Evolutionary conservation across 495 filamentous ascomycete genomes (phyloP), one percentile per base, ranked within the genome.

Genomic region (Neurospora pannonica): DNA sequence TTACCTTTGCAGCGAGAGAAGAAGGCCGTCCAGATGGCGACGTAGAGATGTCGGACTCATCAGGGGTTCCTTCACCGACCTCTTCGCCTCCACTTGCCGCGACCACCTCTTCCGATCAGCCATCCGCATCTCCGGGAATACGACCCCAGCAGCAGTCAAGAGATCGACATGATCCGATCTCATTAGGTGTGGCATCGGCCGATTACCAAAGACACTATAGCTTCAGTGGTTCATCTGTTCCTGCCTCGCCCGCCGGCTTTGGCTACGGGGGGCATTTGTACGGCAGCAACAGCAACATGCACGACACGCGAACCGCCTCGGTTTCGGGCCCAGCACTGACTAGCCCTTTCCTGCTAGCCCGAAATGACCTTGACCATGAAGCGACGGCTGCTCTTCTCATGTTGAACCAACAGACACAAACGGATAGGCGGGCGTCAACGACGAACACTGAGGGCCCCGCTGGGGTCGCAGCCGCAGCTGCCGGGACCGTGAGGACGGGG

Each of bases 321-420:
- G 76, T 79, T 24, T 76, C 85, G 19, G 81, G 82, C 11, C 86
- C 86, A 9, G 76, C 84, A 6, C 76, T 87, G 62, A 85, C 86
- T 5, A 88, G 85, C 48, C 89, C 89, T 8, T 83, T 83, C 9
- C 74, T 88, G 31, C 78, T 77, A 21, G 84, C 86, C 1, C 83
- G 84, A 43, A 77, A 82, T 39, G 86, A 89, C 46, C 82, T 87
- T 1, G 92, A 95, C 75, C 91, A 94, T 74, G 93, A 95, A 79
- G 93, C 91, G 1, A 94, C 92, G 2, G 90, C 92, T 21, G 93
- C 93, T 2, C 82, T 97, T 76, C 82, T 97, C 62, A 92, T 96
- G 90, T 81, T 97, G 67, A 94, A 93, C 71, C 54, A 67, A 67
- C 54, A 67, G 13, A 67, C 54, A 9, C 78, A 78, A 74, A 87